Evolutionary conservation across 2,329 filamentous ascomycete genomes (phyloP).

Genomic region (Huntiella abstrusa): DNA sequence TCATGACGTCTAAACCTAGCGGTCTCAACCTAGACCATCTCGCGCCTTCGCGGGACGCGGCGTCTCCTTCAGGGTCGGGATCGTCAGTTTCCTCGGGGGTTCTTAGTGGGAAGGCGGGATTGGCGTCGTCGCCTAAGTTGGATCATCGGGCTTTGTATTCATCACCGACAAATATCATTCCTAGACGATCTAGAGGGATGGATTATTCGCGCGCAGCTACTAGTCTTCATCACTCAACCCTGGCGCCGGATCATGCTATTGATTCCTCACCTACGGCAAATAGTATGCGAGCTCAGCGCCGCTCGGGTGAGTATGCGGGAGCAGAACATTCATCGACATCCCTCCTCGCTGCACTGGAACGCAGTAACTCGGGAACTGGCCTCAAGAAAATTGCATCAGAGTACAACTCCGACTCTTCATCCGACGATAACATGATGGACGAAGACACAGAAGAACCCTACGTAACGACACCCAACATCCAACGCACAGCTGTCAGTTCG

Average conservation of each 20-base stretch:
- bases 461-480: constrained; percentile 55
- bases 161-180: constrained; percentile 72
- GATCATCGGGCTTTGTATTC: constrained; percentile 64
- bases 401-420: constrained; percentile 60
- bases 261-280: constrained; percentile 71
- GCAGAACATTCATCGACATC: constrained; percentile 49
- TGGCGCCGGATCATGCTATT: constrained; percentile 73
- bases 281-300: constrained; percentile 40
- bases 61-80: constrained; percentile 1
- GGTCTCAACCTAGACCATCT: constrained; percentile 1
- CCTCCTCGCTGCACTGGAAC: constrained; percentile 57
- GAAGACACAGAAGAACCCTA: constrained; percentile 65
- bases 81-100: not conserved
- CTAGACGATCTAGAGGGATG: constrained; percentile 70
- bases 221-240: constrained; percentile 83
- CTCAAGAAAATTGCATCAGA: constrained; percentile 49
- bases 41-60: constrained; percentile 3
- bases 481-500: constrained; percentile 3
- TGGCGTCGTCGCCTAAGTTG: constrained; percentile 65
- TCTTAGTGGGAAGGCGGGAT: not conserved
- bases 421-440: constrained; percentile 52
- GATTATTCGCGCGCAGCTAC: constrained; percentile 90
- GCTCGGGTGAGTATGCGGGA: constrained; percentile 28
- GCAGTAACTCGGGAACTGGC: constrained; percentile 58
- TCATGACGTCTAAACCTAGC: constrained; percentile 31